Base-by-base conservation (phyloP, 2,329 filamentous ascomycete species). In the Sporothrix pseudoabietina region DNA sequence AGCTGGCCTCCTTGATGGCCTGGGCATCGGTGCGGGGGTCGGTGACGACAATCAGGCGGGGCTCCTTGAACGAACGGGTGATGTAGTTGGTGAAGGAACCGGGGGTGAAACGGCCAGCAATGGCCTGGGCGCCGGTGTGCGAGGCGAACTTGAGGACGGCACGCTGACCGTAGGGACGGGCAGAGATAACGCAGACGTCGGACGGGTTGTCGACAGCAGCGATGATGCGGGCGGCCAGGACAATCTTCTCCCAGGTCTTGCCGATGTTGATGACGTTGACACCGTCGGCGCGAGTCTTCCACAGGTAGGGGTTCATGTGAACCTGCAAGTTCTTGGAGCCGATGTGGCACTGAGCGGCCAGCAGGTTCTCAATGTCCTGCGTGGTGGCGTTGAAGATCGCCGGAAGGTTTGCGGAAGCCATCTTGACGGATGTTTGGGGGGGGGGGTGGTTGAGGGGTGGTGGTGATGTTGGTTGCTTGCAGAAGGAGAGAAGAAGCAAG, bases 1-100 rank as follows among this genome's bases (percentile, higher is more conserved):
- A 99, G 83, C 92, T 96, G 84, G 97, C 96, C 90, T 99, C 96
- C 92, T 98, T 98, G 91, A 99, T 99, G 83, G 96, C 96, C 91
- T 99, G 96, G 84, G 96, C 94, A 82, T 99, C 96, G 88, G 97
- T 99, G 87, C 97, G 95, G 81, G 96, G 96, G 86, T 99, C 96
- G 87, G 96, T 99, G 82, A 99, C 96, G 84, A 99, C 91, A 87
- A 99, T 98, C 83, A 99, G 90, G 86, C 97, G 97, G 83, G 96
- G 96, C 90, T 99, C 96, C 92, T 98, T 98, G 94, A 99, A 99
- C 78, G 96, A 98, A 83, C 96, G 95, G 86, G 97, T 99, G 92
- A 99, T 99, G 92, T 99, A 99, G 91, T 99, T 99, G 90, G 96
- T 99, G 92, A 99, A 99, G 87, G 95, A 97, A 93, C 96, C 96